phyloP scores from a whole-genome alignment of 2,329 filamentous ascomycete species.

The Drechslerella stenobrocha region DNA sequence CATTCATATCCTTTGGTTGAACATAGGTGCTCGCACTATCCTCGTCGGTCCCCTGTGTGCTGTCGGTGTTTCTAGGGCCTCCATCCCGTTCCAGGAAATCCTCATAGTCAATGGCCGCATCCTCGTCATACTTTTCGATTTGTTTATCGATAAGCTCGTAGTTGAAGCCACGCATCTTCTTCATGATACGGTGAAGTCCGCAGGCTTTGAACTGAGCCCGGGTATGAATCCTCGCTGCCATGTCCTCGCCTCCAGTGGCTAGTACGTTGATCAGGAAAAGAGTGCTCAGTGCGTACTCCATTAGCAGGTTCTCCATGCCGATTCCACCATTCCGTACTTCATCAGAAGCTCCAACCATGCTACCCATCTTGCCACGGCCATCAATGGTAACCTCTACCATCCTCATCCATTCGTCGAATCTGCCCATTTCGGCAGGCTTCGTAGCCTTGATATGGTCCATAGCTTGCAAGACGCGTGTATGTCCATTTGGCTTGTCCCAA shows the following conservation, averaged over 20 bases:
- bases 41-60: slow-evolving; percentile 70
- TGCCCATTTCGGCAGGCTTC: slow-evolving; percentile 84
- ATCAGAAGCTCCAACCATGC: slow-evolving; percentile 92
- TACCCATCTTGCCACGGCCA: slow-evolving; percentile 97
- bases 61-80: slow-evolving; percentile 26
- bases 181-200: slow-evolving; percentile 89
- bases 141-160: slow-evolving; percentile 99
- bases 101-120: slow-evolving; percentile 97
- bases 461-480: slow-evolving; percentile 89
- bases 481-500: slow-evolving; percentile 85
- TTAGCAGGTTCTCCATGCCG: slow-evolving; percentile 96
- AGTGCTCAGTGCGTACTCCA: slow-evolving; percentile 97
- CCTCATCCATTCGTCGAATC: slow-evolving; percentile 98
- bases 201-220: slow-evolving; percentile 94
- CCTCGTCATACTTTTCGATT: slow-evolving; percentile 86
- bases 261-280: slow-evolving; percentile 94
- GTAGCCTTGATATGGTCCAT: slow-evolving; percentile 82
- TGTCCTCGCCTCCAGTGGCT: slow-evolving; percentile 82
- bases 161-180: slow-evolving; percentile 97
- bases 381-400: slow-evolving; percentile 96
- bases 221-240: slow-evolving; percentile 90
- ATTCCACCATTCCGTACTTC: slow-evolving; percentile 94
- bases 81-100: slow-evolving; percentile 91
- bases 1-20: slow-evolving; percentile 86
- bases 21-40: slow-evolving; percentile 64